Evolutionary conservation across 176 grass and related monocot genomes (phyloP).

Genomic region (Carex littledalei): DNA sequence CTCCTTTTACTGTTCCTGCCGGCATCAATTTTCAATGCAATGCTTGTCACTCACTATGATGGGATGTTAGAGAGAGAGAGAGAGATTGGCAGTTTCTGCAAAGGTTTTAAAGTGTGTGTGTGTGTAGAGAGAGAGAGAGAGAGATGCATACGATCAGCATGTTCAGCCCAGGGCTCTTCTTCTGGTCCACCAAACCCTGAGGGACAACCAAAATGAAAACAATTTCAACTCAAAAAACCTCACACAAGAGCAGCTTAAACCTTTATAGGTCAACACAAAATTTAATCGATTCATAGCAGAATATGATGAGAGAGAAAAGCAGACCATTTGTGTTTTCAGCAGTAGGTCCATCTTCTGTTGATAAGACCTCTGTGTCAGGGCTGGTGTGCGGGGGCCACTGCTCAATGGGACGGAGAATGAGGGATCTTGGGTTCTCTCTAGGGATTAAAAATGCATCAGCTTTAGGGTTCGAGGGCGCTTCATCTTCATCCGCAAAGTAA

Average conservation of each 20-base stretch:
- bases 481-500: constrained; percentile 75
- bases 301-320: constrained; percentile 6
- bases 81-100: not conserved
- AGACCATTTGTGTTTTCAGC: constrained; percentile 48
- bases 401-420: constrained; percentile 83
- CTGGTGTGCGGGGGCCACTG: constrained; percentile 47
- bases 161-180: constrained; percentile 22
- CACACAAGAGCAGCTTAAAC: not conserved
- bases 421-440: constrained; percentile 87
- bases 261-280: not conserved
- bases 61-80: not conserved
- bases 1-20: not conserved
- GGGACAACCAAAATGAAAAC: not conserved
- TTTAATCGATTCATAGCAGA: not conserved
- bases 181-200: not conserved
- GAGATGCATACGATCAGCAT: constrained; percentile 25
- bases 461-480: constrained; percentile 69
- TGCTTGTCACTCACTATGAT: not conserved
- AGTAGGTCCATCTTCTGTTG: constrained; percentile 30
- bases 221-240: not conserved
- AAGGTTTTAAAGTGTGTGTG: too few relatives aligned
- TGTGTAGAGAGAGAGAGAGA: not conserved
- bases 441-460: constrained; percentile 85
- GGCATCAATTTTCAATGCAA: not conserved
- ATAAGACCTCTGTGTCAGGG: constrained; percentile 16